These are phyloP conservation scores for Serendipita indica DNA, from an alignment of 768 basidiomycete genomes.

Conservation along the genomic window DNA sequence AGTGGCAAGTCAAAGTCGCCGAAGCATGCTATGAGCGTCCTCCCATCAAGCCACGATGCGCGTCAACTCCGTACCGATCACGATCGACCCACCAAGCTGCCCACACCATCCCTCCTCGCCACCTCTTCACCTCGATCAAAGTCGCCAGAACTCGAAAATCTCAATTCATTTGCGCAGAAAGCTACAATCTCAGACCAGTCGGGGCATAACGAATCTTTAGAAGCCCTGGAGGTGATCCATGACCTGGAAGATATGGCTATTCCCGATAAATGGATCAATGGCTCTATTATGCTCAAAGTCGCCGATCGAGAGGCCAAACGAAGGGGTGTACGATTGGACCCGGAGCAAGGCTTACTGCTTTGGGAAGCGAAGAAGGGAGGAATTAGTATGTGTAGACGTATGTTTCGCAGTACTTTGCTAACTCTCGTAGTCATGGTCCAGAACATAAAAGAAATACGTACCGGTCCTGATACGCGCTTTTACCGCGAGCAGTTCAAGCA, in stretches of 20 bases:
- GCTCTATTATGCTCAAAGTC: slow-evolving; percentile 70
- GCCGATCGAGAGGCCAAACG: slow-evolving; percentile 62
- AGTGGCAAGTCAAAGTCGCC: not conserved
- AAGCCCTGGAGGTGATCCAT: not conserved
- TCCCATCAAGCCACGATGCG: no score
- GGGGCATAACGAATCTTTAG: not conserved
- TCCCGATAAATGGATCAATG: slow-evolving; percentile 21
- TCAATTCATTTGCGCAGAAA: no score
- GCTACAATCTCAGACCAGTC: no score
- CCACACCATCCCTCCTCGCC: no score
- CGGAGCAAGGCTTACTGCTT: slow-evolving; percentile 66
- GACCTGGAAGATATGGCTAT: not conserved
- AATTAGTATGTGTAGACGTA: slow-evolving; percentile 34
- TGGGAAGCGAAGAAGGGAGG: slow-evolving; percentile 61
- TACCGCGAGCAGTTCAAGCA: slow-evolving; percentile 58
- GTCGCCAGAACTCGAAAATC: not conserved
- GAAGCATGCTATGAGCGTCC: no score
- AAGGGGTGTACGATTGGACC: slow-evolving; percentile 54
- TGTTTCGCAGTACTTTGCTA: not conserved
- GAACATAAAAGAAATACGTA: slow-evolving; percentile 73
- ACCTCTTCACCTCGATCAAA: not conserved
- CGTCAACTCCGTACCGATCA: not conserved
- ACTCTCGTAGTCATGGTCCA: slow-evolving; percentile 62
- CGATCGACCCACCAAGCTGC: not conserved
- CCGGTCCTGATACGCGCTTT: slow-evolving; percentile 51